These are phyloP conservation scores for Geotrichum australiense DNA, from an alignment of 1,139 yeast species.

Conservation along the genomic window DNA sequence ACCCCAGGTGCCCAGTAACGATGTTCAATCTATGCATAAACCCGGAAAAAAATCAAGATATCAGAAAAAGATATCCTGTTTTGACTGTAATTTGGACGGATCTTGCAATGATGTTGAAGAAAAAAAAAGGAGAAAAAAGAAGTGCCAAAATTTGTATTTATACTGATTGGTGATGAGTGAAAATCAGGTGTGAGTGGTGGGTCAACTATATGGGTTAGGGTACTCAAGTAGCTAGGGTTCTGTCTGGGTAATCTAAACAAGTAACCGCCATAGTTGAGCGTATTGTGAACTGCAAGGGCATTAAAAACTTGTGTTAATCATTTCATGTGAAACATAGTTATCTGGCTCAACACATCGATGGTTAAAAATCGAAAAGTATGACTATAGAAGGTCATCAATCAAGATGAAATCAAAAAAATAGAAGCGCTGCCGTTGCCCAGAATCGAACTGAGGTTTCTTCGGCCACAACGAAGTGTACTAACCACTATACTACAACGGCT, in stretches of 20 bases:
- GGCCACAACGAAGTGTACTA: conserved; percentile 22
- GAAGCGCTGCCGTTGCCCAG: conserved; percentile 20
- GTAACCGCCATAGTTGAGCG: too few species aligned
- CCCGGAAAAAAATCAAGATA: conserved; percentile 12
- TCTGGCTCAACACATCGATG: too few species aligned
- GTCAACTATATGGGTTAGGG: too few species aligned
- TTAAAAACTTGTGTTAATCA: too few species aligned
- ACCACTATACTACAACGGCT: conserved; percentile 21
- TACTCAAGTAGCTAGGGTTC: too few species aligned
- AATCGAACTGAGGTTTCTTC: conserved; percentile 22
- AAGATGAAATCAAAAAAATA: neutral
- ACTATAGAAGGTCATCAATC: too few species aligned
- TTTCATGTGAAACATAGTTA: too few species aligned
- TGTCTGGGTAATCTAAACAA: too few species aligned
- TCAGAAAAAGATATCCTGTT: conserved; percentile 18
- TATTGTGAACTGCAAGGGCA: too few species aligned
- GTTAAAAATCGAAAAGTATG: too few species aligned
- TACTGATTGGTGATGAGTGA: neutral
- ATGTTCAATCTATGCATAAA: conserved; percentile 21
- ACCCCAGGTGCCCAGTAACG: conserved; percentile 36
- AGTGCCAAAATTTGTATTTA: neutral
- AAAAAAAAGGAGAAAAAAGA: conserved; percentile 2
- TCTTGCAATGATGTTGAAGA: conserved; percentile 7
- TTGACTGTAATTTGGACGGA: conserved; percentile 9
- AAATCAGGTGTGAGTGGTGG: neutral